Base-by-base conservation (phyloP, 768 basidiomycete genomes). In the Tricholoma furcatifolium region DNA sequence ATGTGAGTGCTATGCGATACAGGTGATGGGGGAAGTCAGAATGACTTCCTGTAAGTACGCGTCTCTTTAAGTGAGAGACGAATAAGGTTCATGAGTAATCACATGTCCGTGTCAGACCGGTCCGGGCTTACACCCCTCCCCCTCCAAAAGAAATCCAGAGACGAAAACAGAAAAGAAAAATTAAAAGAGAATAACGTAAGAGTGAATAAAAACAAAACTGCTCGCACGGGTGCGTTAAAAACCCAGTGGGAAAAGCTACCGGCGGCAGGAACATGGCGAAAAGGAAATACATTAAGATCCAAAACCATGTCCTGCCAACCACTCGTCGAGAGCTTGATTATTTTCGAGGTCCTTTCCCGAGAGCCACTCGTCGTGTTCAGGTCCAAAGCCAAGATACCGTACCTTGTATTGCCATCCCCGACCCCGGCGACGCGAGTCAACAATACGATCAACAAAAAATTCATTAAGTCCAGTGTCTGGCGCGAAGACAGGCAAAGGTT, bases 341-440 rank as follows among this genome's bases (percentile, higher is more conserved):
- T 71, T 58, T 10, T 61, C 34, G 0, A 72, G 46, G 36, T 64
- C 55, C 1, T 12, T 6, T 3, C 58, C 48, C 0, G 65, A 51
- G 3, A 71, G 46, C 70, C 68, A 74, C 3, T 36, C 15, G 43
- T 72, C 58, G 15, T 65, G 36, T 4, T 63, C 60, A 0, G 54
- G 41, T 0, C 62, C 61, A 38, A 64, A 67, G 1, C 69, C 70
- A 1, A 17, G 2, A 68, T 67, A 75, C 0, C 58, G 48, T 0
- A 75, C 66, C 0, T 70, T 55, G 53, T 67, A 73, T 54, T 66
- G 62, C 1, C 11, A 48, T 0, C 68, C 63, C 0, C 60, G 44
- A 0, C 70, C 67, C 0, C 50, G 40, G 0, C 50, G 30, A 1
- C 60, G 48, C 3, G 50, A 32, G 50, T 72, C 66, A 4, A 72